Conservation (phyloP, 441 rosid species). For the Adansonia madagascariensis region DNA sequence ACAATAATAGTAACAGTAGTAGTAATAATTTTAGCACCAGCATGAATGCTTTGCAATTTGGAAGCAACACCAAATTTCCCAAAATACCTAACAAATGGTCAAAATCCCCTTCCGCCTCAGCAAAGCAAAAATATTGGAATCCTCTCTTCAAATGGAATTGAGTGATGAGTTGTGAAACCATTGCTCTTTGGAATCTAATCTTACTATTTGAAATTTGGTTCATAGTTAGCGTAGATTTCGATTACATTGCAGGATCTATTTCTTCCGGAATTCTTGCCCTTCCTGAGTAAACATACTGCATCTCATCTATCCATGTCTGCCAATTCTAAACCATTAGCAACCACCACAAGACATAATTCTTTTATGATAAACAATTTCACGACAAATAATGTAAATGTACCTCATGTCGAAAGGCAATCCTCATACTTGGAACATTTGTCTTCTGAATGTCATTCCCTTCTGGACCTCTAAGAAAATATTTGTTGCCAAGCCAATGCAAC, state of each 20-base stretch:
- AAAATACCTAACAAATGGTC: neutral
- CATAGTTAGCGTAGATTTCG: neutral
- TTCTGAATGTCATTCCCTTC: slow-evolving; percentile 74
- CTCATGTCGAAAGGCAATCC: slow-evolving; percentile 65
- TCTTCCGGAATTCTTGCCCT: slow-evolving; percentile 47
- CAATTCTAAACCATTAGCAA: slow-evolving; percentile 26
- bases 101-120: neutral
- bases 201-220: neutral
- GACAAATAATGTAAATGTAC: slow-evolving; percentile 30
- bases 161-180: neutral
- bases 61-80: neutral
- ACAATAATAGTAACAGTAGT: no score
- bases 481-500: slow-evolving; percentile 71
- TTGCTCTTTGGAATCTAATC: neutral
- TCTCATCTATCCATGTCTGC: slow-evolving; percentile 84
- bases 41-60: neutral
- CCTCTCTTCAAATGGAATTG: neutral
- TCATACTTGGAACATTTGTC: slow-evolving; percentile 62
- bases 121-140: neutral
- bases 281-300: slow-evolving; percentile 61
- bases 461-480: slow-evolving; percentile 56
- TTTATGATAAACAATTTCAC: neutral
- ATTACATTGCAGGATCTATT: slow-evolving; percentile 41
- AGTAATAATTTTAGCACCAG: no score
- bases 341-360: neutral